Conservation (phyloP, 2,329 filamentous ascomycete genomes). For the Lithohypha guttulata region DNA sequence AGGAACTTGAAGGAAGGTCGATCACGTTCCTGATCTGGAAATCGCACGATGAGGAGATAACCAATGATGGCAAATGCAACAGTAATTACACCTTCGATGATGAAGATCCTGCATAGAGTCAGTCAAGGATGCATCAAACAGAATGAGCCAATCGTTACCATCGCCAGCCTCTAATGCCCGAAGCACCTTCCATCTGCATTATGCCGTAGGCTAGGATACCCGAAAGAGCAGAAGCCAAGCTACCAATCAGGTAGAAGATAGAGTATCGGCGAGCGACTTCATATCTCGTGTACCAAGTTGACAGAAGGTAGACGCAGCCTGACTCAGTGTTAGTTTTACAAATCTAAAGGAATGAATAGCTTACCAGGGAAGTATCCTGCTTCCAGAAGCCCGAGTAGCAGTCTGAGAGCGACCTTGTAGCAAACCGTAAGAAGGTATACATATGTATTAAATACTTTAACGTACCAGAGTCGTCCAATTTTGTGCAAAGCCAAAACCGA, state of each 20-base stretch:
- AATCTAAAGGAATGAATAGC: background rate
- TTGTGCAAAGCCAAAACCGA: constrained; percentile 23
- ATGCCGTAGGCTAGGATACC: constrained; percentile 37
- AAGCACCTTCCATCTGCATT: constrained; percentile 26
- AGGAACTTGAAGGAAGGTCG: constrained; percentile 27
- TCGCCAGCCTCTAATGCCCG: constrained; percentile 11
- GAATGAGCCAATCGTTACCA: background rate
- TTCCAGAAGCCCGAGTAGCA: constrained; percentile 53
- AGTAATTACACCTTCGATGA: constrained; percentile 21
- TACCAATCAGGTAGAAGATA: constrained; percentile 41
- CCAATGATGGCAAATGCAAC: constrained; percentile 20
- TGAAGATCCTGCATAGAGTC: constrained; percentile 15
- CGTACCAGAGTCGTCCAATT: constrained; percentile 22
- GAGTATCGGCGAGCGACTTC: constrained; percentile 31
- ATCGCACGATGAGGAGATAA: constrained; percentile 29
- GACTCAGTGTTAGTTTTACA: background rate
- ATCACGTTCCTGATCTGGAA: constrained; percentile 25
- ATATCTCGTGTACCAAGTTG: constrained; percentile 18
- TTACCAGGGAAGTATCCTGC: constrained; percentile 53
- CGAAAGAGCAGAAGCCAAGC: constrained; percentile 36
- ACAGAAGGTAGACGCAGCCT: constrained; percentile 54
- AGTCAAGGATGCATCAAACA: background rate
- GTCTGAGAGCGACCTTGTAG: constrained; percentile 16
- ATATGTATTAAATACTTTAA: background rate
- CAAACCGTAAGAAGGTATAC: too few species aligned